Evolutionary conservation across 2,329 filamentous ascomycete species (phyloP).

Genomic region (Neodidymelliopsis sp.): DNA sequence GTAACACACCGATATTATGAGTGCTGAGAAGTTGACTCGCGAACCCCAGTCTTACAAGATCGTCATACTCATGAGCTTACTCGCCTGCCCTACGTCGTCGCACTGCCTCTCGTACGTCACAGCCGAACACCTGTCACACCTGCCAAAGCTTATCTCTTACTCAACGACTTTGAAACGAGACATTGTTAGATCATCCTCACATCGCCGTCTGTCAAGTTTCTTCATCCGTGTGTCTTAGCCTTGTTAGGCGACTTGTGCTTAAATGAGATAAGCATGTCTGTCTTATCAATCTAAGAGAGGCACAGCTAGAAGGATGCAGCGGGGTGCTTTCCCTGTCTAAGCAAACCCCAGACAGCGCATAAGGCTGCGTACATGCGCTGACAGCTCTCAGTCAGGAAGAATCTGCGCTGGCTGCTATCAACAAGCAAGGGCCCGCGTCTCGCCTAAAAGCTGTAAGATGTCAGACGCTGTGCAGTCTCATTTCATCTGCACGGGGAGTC

Average conservation of each 20-base stretch:
- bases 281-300: not conserved
- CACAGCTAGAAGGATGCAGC: not conserved
- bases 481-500: not conserved
- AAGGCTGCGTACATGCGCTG: constrained; percentile 3
- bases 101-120: not conserved
- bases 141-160: not conserved
- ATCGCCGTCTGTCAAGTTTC: not conserved
- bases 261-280: not conserved
- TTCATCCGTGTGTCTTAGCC: not conserved
- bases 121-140: not conserved
- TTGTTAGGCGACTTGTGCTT: not conserved
- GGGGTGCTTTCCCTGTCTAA: constrained; percentile 1
- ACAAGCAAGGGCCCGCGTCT: no score
- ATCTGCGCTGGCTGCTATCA: no score
- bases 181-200: not conserved
- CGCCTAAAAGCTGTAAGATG: no score
- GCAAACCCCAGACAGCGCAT: not conserved
- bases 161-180: not conserved
- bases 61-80: no score
- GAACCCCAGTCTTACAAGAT: no score
- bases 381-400: not conserved
- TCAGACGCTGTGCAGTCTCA: not conserved
- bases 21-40: no score
- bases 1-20: no score
- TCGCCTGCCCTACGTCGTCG: no score